Conservation (phyloP, 1,284 basidiomycete species). For the Apiotrichum sp. region DNA sequence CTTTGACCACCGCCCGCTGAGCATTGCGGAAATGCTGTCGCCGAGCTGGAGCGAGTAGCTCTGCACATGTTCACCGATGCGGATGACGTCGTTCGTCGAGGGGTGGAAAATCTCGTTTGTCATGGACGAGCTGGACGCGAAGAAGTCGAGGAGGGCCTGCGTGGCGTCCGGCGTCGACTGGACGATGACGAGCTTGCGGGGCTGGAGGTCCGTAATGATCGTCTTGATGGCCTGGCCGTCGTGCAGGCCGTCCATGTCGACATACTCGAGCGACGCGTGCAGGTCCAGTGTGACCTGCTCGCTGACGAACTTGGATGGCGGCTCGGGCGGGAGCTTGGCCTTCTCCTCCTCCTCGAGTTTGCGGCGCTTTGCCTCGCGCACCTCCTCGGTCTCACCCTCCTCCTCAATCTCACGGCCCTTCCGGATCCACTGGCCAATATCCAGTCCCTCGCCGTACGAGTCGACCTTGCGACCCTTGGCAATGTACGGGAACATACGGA, state of each 20-base stretch:
- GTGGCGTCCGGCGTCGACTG: constrained; percentile 66
- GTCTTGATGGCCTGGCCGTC: constrained; percentile 96
- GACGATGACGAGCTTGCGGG: constrained; percentile 87
- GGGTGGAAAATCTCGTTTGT: constrained; percentile 87
- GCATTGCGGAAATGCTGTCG: constrained; percentile 69
- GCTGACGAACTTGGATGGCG: constrained; percentile 84
- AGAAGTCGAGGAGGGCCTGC: constrained; percentile 67
- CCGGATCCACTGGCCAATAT: constrained; percentile 86
- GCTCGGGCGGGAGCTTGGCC: constrained; percentile 65
- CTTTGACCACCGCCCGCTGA: constrained; percentile 70
- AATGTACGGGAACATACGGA: constrained; percentile 94
- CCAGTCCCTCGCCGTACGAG: constrained; percentile 90
- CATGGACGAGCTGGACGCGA: constrained; percentile 72
- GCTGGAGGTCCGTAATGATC: constrained; percentile 92
- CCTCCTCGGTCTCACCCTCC: constrained; percentile 73
- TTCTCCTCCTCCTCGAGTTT: constrained; percentile 71
- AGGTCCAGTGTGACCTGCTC: constrained; percentile 69
- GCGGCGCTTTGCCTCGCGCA: constrained; percentile 63
- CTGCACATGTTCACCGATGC: constrained; percentile 92
- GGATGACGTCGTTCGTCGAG: constrained; percentile 62
- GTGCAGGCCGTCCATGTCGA: constrained; percentile 93
- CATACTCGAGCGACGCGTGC: constrained; percentile 75
- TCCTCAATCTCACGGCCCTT: constrained; percentile 83
- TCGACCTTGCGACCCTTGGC: constrained; percentile 90
- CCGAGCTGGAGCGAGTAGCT: constrained; percentile 90